Percentiles rank a stretch among this genome's conserved stretches.
Evolutionary conservation across 208 protist genomes (phyloP).

Genomic region (Porcisia hertigi): DNA sequence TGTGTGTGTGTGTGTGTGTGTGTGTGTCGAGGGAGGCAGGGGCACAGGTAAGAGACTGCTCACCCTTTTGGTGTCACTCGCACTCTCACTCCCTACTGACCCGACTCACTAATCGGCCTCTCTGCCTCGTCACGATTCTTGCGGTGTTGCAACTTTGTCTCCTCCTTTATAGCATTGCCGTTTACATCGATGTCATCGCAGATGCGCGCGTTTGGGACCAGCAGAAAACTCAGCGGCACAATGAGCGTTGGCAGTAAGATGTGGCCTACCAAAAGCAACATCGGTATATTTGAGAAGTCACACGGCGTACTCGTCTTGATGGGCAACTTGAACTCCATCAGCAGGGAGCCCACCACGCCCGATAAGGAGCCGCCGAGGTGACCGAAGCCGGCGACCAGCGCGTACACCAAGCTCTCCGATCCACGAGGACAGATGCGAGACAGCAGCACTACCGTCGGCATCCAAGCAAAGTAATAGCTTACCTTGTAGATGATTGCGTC

Average conservation of each 20-base stretch:
- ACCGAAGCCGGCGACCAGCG: constrained; percentile 81
- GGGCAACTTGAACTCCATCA: constrained; percentile 67
- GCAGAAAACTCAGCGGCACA: constrained; percentile 69
- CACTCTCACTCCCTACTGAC: constrained; percentile 7
- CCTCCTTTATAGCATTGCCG: constrained; percentile 37
- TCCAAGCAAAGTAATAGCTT: constrained; percentile 74
- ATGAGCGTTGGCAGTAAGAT: constrained; percentile 57
- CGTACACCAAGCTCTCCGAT: constrained; percentile 82
- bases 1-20: background rate
- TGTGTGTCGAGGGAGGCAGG: background rate
- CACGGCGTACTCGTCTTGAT: constrained; percentile 46
- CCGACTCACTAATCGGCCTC: constrained; percentile 19
- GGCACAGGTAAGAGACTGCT: background rate
- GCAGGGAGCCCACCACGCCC: constrained; percentile 47
- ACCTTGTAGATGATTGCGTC: constrained; percentile 74
- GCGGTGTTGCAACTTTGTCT: constrained; percentile 13
- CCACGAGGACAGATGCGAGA: constrained; percentile 84
- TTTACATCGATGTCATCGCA: constrained; percentile 64
- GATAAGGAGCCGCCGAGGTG: constrained; percentile 72
- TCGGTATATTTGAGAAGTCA: constrained; percentile 72
- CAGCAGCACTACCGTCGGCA: constrained; percentile 81
- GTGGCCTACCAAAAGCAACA: constrained; percentile 70
- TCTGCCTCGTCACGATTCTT: constrained; percentile 6
- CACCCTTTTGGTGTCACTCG: background rate
- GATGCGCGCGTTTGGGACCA: constrained; percentile 72